phyloP scores from a whole-genome alignment of 805 yeast genomes.

The Yamadazyma philogaea region DNA sequence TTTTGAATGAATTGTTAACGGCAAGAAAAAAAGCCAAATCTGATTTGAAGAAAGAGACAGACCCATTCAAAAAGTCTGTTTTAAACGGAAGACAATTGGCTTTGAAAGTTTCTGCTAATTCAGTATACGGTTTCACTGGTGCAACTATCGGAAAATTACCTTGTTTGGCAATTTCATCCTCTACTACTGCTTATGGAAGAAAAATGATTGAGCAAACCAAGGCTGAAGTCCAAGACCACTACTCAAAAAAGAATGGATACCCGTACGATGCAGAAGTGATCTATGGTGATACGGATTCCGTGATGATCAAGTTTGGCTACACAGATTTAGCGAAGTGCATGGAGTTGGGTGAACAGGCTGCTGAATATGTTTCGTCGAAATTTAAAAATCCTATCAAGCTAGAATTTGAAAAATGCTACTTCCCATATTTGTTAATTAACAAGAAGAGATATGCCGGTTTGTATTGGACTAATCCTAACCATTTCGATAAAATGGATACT shows the following conservation, averaged over 20 bases:
- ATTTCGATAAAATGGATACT: constrained; percentile 94
- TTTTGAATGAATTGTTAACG: constrained; percentile 77
- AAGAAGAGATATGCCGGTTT: constrained; percentile 97
- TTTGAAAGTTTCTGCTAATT: constrained; percentile 92
- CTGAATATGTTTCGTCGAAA: constrained; percentile 73
- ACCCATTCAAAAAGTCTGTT: constrained; percentile 90
- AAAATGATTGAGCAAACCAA: constrained; percentile 94
- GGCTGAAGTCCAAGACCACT: constrained; percentile 74
- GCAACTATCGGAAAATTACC: constrained; percentile 98
- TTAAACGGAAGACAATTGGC: constrained; percentile 97
- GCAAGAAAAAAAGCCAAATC: constrained; percentile 93
- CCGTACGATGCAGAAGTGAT: constrained; percentile 85
- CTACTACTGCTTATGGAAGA: constrained; percentile 94
- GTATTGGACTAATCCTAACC: constrained; percentile 91
- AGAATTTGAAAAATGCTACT: constrained; percentile 95
- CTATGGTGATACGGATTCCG: constrained; percentile 99
- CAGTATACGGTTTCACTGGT: constrained; percentile 98
- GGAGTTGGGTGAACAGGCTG: constrained; percentile 93
- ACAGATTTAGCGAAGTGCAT: constrained; percentile 77
- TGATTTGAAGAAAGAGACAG: constrained; percentile 88
- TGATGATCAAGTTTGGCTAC: constrained; percentile 95
- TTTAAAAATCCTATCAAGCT: constrained; percentile 86
- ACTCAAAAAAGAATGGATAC: constrained; percentile 77
- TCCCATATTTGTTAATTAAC: constrained; percentile 89
- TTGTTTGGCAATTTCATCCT: constrained; percentile 92